Base-by-base conservation (phyloP, 345 rosid species). In the Rhodamnia argentea region DNA sequence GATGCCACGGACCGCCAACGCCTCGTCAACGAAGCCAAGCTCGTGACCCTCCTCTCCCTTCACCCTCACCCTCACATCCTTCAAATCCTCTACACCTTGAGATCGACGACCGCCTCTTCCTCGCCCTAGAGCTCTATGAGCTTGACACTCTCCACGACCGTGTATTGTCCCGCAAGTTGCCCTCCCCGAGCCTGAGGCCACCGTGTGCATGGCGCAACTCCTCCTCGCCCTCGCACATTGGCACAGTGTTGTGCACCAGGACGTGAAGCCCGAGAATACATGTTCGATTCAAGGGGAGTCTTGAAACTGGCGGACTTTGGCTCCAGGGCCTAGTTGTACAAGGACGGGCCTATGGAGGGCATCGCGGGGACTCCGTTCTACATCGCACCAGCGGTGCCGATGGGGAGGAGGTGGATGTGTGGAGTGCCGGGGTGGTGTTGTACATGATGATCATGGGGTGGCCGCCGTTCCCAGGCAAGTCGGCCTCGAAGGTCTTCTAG, bases 351-450 rank as follows among this genome's bases (percentile, higher is more conserved):
- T 58, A 85, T 88, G 82, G 89, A 50, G 20, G 98, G 98, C 16
- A 86, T 94, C 1, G 98, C 94, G 1, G 97, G 99, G 8, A 97
- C 97, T 86, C 99, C 97, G 58, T 95, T 96, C 23, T 96, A 96
- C 50, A 94, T 95, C 1, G 98, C 97, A 15, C 96, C 96, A 85
- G 99, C 96, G 93, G 94, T 96, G 54, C 88, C 96, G 81, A 83
- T 88, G 89, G 88, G 2, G 97, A 94, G 92, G 95, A 97, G 87
- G 96, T 94, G 3, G 99, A 97, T 57, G 90, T 95, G 64, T 94
- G 99, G 99, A 95, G 99, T 56, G 95, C 92, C 2, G 95, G 99
- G 1, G 96, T 96, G 10, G 93, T 94, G 51, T 51, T 95, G 70
- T 97, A 94, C 83, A 89, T 95, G 5, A 90, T 97, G 97, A 60